phyloP scores from a whole-genome alignment of 257 asterid genomes.

The Capsicum chinense region DNA sequence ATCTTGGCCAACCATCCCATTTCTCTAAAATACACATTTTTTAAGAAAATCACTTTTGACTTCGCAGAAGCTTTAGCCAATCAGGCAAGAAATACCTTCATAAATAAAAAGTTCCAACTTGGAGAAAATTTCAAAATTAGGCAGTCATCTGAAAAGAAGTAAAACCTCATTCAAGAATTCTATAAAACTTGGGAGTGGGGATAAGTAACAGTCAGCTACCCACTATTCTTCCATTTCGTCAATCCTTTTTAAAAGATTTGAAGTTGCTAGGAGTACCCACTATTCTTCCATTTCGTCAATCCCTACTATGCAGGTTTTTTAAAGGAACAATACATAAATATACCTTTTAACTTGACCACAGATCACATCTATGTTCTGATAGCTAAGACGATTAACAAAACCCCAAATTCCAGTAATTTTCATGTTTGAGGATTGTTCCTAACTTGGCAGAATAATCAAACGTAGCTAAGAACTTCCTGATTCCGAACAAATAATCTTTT shows the following conservation, averaged over 20 bases:
- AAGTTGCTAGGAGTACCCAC: slow-evolving; percentile 22
- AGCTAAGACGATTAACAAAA: too few species aligned
- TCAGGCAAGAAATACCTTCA: background rate
- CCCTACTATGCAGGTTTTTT: too few species aligned
- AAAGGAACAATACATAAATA: too few species aligned
- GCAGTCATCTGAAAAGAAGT: background rate
- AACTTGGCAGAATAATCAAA: too few species aligned
- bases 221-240: background rate
- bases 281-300: too few species aligned
- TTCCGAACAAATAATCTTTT: too few species aligned
- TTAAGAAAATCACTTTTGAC: background rate
- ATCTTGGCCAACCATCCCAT: background rate
- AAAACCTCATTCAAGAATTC: background rate
- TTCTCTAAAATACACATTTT: background rate
- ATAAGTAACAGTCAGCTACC: background rate
- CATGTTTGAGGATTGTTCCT: too few species aligned
- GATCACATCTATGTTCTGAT: too few species aligned
- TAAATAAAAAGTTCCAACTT: background rate
- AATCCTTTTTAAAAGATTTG: background rate
- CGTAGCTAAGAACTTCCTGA: too few species aligned
- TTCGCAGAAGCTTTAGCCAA: background rate
- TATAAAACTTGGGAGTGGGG: too few species aligned
- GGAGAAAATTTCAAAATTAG: background rate
- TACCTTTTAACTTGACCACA: too few species aligned
- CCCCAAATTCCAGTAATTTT: too few species aligned